Percentiles rank a stretch among this genome's conserved stretches.
These are phyloP conservation scores for Pisolithus thermaeus DNA, from an alignment of 1,284 basidiomycete species.

Conservation along the genomic window DNA sequence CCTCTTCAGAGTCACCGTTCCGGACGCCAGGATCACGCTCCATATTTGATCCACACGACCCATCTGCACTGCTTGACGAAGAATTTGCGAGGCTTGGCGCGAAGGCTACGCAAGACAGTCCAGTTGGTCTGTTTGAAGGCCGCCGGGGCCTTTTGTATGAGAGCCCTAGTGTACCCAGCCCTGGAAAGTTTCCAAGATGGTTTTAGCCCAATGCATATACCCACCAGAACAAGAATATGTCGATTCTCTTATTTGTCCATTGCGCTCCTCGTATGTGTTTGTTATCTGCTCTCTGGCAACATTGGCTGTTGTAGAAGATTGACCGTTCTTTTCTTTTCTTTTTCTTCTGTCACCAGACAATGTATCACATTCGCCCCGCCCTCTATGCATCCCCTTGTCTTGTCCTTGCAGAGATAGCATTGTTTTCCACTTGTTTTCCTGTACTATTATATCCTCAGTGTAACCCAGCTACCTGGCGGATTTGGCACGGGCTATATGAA, in stretches of 20 bases:
- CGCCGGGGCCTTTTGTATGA: conserved; percentile 48
- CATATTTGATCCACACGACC: conserved; percentile 65
- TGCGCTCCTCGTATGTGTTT: conserved; percentile 1
- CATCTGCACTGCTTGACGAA: conserved; percentile 56
- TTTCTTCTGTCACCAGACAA: not conserved
- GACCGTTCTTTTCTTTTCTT: not conserved
- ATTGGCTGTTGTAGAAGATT: not conserved
- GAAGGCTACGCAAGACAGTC: conserved; percentile 43
- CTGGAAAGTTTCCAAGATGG: conserved; percentile 45
- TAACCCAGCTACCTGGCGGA: too few relatives aligned
- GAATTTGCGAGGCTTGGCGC: conserved; percentile 50
- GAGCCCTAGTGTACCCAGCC: conserved; percentile 47
- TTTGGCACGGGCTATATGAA: too few relatives aligned
- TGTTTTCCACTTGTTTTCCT: not conserved
- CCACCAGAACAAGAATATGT: not conserved
- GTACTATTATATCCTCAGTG: too few relatives aligned
- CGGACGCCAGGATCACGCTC: conserved; percentile 48
- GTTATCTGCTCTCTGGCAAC: not conserved
- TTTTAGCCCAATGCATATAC: conserved; percentile 31
- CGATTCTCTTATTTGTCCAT: not conserved
- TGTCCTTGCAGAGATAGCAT: not conserved
- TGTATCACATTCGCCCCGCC: not conserved
- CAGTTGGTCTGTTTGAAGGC: conserved; percentile 52
- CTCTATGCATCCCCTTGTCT: not conserved
- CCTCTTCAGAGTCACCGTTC: conserved; percentile 43